phyloP scores from a whole-genome alignment of 192 early-diverging fungal genomes.

The Coemansia sp. region DNA sequence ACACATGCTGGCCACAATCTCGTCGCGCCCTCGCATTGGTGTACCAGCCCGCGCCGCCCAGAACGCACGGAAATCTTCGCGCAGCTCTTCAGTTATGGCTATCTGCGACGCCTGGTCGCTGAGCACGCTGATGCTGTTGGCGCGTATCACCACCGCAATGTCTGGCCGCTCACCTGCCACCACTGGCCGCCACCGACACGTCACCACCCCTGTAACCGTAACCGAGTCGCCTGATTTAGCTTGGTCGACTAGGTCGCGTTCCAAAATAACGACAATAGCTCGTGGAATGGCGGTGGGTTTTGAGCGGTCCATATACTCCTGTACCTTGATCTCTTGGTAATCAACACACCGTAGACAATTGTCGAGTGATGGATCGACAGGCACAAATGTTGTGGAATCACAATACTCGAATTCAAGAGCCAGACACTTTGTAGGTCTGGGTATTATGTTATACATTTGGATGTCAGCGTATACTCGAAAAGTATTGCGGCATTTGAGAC shows the following conservation, averaged over 20 bases:
- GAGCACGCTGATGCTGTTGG: slow-evolving; percentile 90
- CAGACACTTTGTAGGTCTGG: slow-evolving; percentile 46
- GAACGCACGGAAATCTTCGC: slow-evolving; percentile 57
- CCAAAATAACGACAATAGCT: slow-evolving; percentile 59
- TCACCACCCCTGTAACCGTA: slow-evolving; percentile 81
- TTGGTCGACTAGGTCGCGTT: slow-evolving; percentile 60
- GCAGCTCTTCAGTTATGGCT: slow-evolving; percentile 62
- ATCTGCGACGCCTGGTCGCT: slow-evolving; percentile 84
- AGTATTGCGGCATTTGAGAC: slow-evolving; percentile 56
- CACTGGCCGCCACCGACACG: slow-evolving; percentile 58
- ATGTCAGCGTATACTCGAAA: slow-evolving; percentile 61
- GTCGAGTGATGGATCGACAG: slow-evolving; percentile 25
- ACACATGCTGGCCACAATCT: slow-evolving; percentile 62
- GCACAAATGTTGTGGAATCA: slow-evolving; percentile 5
- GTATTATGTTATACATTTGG: slow-evolving; percentile 63
- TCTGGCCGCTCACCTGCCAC: slow-evolving; percentile 59
- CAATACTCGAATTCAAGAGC: slow-evolving; percentile 8
- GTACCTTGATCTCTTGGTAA: slow-evolving; percentile 78
- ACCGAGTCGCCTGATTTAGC: slow-evolving; percentile 84
- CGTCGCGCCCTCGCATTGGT: slow-evolving; percentile 50
- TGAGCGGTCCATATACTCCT: slow-evolving; percentile 66
- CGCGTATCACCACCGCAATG: slow-evolving; percentile 95
- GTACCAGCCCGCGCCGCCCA: slow-evolving; percentile 50
- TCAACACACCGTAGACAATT: slow-evolving; percentile 58
- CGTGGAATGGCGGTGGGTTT: slow-evolving; percentile 63